Percentiles rank a stretch among this genome's conserved stretches.
Conservation (phyloP, 73 alveolate species). For the Effrenium voratum region DNA sequence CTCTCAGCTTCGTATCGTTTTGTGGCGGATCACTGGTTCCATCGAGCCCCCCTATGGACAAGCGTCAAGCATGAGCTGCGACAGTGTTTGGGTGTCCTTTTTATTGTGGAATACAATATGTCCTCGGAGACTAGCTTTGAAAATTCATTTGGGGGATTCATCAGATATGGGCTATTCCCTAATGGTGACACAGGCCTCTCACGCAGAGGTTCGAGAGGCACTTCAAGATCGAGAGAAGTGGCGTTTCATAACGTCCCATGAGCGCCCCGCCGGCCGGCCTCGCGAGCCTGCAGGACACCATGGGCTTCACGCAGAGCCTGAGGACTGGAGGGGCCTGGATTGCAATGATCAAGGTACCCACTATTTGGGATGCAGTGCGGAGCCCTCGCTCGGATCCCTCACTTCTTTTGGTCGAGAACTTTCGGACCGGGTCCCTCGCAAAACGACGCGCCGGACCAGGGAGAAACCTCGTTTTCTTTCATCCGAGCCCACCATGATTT, state of each 20-base stretch:
- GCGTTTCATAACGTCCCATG: constrained; percentile 2
- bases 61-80: background rate
- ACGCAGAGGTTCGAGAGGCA: background rate
- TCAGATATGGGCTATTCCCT: constrained; percentile 40
- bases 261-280: background rate
- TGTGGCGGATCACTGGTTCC: background rate
- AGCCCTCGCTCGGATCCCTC: background rate
- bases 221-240: background rate
- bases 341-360: background rate
- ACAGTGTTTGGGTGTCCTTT: background rate
- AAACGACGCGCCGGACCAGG: background rate
- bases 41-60: constrained; percentile 21
- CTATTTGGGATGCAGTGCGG: background rate
- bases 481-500: background rate
- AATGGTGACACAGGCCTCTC: background rate
- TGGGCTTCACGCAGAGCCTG: no score
- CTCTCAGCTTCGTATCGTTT: constrained; percentile 7
- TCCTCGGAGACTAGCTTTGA: background rate
- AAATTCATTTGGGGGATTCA: constrained; percentile 43
- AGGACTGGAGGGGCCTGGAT: no score
- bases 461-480: background rate
- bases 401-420: background rate
- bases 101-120: background rate
- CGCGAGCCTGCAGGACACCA: no score
- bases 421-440: no score